phyloP scores from a whole-genome alignment of 306 rosid genomes.

The Pachyrhizus erosus region DNA sequence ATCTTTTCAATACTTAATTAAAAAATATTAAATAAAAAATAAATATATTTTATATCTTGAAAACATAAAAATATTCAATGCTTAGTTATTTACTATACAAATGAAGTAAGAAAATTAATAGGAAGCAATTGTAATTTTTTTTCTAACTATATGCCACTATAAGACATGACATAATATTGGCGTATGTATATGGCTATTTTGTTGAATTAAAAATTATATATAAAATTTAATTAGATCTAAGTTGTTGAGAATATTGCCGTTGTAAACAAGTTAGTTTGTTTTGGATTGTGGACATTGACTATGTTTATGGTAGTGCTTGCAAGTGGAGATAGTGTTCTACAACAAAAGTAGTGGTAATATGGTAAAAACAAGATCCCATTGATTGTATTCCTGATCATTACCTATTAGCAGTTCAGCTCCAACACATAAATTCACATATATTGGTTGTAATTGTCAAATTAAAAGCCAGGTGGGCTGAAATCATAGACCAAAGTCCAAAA shows the following conservation, averaged over 20 bases:
- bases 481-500: too few species aligned
- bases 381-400: neutral
- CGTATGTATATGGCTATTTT: neutral
- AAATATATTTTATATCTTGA: too few species aligned
- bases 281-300: neutral
- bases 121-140: neutral
- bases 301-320: neutral
- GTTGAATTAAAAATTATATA: neutral
- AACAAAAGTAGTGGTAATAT: neutral
- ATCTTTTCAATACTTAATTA: too few species aligned
- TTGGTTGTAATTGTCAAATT: neutral
- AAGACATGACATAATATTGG: neutral
- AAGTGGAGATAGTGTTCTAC: neutral
- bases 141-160: neutral
- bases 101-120: neutral
- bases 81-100: too few species aligned
- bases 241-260: conserved; percentile 17
- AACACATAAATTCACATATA: neutral
- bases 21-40: too few species aligned
- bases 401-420: neutral
- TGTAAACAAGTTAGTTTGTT: neutral
- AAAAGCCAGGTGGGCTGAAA: too few species aligned
- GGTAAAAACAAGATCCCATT: neutral
- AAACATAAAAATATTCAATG: neutral
- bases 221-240: neutral